Evolutionary conservation across 495 filamentous ascomycete genomes (phyloP).

Genomic region (Podospora tetraspora): DNA sequence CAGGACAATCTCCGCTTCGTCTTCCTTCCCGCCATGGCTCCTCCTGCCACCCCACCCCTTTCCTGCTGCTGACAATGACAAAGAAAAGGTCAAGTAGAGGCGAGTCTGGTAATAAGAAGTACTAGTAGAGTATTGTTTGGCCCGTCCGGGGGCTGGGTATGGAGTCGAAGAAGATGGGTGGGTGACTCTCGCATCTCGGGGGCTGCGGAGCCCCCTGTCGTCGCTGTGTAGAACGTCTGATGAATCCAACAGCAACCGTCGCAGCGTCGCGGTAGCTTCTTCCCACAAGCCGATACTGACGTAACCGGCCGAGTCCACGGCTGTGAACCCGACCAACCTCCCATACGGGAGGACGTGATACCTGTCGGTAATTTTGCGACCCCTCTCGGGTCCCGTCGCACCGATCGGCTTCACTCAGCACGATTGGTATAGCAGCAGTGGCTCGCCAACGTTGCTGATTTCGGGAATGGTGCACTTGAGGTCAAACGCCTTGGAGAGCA

Average conservation of each 20-base stretch:
- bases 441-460: slow-evolving; percentile 95
- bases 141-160: slow-evolving; percentile 10
- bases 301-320: not conserved
- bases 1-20: not conserved
- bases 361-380: slow-evolving; percentile 5
- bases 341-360: slow-evolving; percentile 3
- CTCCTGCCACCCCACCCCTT: not conserved
- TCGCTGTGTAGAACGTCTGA: not conserved
- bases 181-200: not conserved
- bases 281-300: not conserved
- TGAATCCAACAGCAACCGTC: not conserved
- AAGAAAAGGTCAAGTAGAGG: slow-evolving; percentile 10
- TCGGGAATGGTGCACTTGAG: slow-evolving; percentile 98
- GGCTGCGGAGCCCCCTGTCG: not conserved
- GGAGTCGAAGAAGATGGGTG: not conserved
- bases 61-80: slow-evolving; percentile 1
- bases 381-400: not conserved
- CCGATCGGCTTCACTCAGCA: slow-evolving; percentile 40
- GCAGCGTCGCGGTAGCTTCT: not conserved
- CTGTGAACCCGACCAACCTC: not conserved
- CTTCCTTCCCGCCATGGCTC: not conserved
- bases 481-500: slow-evolving; percentile 96
- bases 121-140: slow-evolving; percentile 7
- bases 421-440: slow-evolving; percentile 87
- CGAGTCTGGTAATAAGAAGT: slow-evolving; percentile 11